Evolutionary conservation across 345 rosid genomes (phyloP).

Genomic region (Acer negundo): DNA sequence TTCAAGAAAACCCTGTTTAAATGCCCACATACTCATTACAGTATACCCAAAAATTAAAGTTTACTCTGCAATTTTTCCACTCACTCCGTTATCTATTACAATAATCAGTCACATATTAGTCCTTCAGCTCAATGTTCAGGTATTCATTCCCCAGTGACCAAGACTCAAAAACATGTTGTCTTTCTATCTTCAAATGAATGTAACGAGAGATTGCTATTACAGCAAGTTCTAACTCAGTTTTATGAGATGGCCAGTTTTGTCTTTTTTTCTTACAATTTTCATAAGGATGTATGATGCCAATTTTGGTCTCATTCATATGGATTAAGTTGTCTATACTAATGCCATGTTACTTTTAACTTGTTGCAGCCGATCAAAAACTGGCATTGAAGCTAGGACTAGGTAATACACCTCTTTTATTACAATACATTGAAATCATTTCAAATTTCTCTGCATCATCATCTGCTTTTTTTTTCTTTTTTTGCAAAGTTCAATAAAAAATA

Average conservation of each 20-base stretch:
- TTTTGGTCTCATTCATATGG: no score
- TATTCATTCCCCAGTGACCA: slow-evolving; percentile 23
- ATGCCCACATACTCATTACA: slow-evolving; percentile 16
- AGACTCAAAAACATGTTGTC: no score
- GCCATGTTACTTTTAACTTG: background rate
- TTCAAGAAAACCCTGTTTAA: slow-evolving; percentile 17
- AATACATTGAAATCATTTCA: background rate
- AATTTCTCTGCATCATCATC: background rate
- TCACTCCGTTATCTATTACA: no score
- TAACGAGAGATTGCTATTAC: no score
- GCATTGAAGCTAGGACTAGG: background rate
- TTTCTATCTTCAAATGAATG: no score
- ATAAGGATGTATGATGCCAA: no score
- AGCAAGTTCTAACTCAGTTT: background rate
- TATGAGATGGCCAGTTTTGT: background rate
- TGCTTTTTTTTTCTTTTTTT: background rate
- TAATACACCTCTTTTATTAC: background rate
- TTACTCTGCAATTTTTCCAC: background rate
- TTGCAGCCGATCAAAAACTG: background rate
- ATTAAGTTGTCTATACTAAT: background rate
- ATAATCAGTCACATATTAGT: no score
- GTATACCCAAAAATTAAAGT: background rate
- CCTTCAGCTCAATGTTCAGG: slow-evolving; percentile 25
- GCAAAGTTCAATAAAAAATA: background rate
- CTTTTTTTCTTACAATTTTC: no score